Conservation (phyloP, 805 yeast genomes). For the Vanderwaltozyma yarrowii region DNA sequence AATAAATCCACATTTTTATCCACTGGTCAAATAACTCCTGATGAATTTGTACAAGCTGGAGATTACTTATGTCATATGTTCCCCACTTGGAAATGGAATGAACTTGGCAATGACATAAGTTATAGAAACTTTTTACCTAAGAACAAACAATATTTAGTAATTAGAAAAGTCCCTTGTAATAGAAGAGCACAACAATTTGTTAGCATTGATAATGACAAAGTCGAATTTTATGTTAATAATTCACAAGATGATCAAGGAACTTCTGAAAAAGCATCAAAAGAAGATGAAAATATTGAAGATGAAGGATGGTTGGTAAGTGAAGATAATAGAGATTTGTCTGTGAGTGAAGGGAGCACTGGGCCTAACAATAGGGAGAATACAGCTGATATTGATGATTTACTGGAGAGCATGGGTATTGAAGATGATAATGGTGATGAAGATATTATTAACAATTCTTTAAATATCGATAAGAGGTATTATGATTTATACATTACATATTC, state of each 20-base stretch:
- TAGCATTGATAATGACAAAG: conserved; percentile 26
- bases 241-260: conserved; percentile 21
- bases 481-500: conserved; percentile 88
- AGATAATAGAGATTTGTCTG: conserved; percentile 3
- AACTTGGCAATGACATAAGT: conserved; percentile 33
- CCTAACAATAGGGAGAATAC: neutral
- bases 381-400: conserved; percentile 19
- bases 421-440: conserved; percentile 34
- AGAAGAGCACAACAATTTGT: conserved; percentile 52
- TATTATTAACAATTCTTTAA: conserved; percentile 31
- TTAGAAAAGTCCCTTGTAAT: conserved; percentile 81
- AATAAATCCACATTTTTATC: conserved; percentile 75
- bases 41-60: conserved; percentile 89
- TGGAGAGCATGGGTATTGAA: conserved; percentile 21
- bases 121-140: conserved; percentile 59
- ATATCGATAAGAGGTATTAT: conserved; percentile 52
- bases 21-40: conserved; percentile 93
- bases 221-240: neutral
- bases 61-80: conserved; percentile 84
- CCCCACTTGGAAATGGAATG: conserved; percentile 93
- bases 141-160: conserved; percentile 80
- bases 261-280: conserved; percentile 13
- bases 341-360: conserved; percentile 3
- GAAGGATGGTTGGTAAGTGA: conserved; percentile 48
- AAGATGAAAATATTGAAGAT: conserved; percentile 30